Conservation (phyloP, 2,329 filamentous ascomycete genomes). For the Coleophoma eucalyptorum region DNA sequence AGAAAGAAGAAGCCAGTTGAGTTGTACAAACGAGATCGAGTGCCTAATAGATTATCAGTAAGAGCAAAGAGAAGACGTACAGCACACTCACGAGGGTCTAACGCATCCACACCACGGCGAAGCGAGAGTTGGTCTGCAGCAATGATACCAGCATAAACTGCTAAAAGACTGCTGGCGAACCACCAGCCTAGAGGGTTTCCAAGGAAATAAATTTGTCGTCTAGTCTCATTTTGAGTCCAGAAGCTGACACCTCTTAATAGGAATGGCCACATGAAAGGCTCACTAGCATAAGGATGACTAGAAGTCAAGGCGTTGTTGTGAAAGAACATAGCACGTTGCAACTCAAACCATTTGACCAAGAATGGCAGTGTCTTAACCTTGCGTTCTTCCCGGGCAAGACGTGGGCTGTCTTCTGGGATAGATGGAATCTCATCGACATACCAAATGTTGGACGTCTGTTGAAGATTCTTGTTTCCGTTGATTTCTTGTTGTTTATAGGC, state of each 20-base stretch:
- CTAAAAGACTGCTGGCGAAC: slow-evolving; percentile 86
- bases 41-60: slow-evolving; percentile 51
- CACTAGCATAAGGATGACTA: slow-evolving; percentile 92
- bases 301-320: slow-evolving; percentile 98
- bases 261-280: slow-evolving; percentile 97
- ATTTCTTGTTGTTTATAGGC: slow-evolving; percentile 96
- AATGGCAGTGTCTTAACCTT: slow-evolving; percentile 84
- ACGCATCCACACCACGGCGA: slow-evolving; percentile 85
- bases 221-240: slow-evolving; percentile 95
- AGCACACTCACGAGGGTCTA: slow-evolving; percentile 78
- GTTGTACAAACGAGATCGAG: slow-evolving; percentile 93
- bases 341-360: slow-evolving; percentile 90
- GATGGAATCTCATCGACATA: slow-evolving; percentile 88
- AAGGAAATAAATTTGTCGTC: slow-evolving; percentile 97
- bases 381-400: slow-evolving; percentile 70
- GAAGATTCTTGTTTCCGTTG: slow-evolving; percentile 96
- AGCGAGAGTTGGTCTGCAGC: slow-evolving; percentile 91
- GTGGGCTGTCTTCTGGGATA: slow-evolving; percentile 62
- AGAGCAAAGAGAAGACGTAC: background rate
- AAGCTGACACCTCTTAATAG: slow-evolving; percentile 95
- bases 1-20: slow-evolving; percentile 99
- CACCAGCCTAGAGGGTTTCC: slow-evolving; percentile 98
- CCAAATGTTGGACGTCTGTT: slow-evolving; percentile 91
- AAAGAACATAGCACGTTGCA: slow-evolving; percentile 98
- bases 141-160: slow-evolving; percentile 89